Percentiles rank a stretch among this genome's conserved stretches.
phyloP scores from a whole-genome alignment of 345 rosid species.

The Bruguiera gymnorhiza region DNA sequence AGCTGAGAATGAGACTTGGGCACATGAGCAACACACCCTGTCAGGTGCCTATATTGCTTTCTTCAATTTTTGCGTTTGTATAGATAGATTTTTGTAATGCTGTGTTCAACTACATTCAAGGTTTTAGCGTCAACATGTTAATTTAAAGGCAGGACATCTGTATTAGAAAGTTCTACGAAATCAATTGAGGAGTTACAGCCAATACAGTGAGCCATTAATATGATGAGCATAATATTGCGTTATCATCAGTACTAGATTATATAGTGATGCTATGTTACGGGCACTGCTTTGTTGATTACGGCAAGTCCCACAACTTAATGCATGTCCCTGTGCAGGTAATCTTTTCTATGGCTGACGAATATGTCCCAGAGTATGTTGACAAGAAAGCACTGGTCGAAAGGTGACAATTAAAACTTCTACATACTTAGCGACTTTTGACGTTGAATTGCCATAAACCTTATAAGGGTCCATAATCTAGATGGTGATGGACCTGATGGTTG shows the following conservation, averaged over 20 bases:
- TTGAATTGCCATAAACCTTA: too few species aligned
- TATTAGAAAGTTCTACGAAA: too few species aligned
- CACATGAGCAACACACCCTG: constrained; percentile 92
- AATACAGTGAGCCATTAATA: too few species aligned
- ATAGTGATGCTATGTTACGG: not conserved
- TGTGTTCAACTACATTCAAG: not conserved
- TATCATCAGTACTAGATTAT: not conserved
- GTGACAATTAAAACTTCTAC: constrained; percentile 27
- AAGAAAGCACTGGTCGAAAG: constrained; percentile 86
- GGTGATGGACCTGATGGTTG: not conserved
- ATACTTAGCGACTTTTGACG: too few species aligned
- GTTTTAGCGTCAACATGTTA: too few species aligned
- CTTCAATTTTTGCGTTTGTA: not conserved
- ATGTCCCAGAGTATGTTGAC: constrained; percentile 84
- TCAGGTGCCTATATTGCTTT: constrained; percentile 53
- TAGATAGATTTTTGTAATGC: not conserved
- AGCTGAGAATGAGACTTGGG: constrained; percentile 81
- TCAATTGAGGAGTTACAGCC: too few species aligned
- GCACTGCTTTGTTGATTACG: not conserved
- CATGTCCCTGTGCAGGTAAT: constrained; percentile 54
- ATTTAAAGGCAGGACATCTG: too few species aligned
- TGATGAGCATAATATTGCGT: too few species aligned
- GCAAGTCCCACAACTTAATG: not conserved
- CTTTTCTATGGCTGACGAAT: constrained; percentile 89
- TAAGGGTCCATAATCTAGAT: not conserved